Conservation (phyloP, 2,329 filamentous ascomycete genomes). For the Talaromyces albobiverticillius region DNA sequence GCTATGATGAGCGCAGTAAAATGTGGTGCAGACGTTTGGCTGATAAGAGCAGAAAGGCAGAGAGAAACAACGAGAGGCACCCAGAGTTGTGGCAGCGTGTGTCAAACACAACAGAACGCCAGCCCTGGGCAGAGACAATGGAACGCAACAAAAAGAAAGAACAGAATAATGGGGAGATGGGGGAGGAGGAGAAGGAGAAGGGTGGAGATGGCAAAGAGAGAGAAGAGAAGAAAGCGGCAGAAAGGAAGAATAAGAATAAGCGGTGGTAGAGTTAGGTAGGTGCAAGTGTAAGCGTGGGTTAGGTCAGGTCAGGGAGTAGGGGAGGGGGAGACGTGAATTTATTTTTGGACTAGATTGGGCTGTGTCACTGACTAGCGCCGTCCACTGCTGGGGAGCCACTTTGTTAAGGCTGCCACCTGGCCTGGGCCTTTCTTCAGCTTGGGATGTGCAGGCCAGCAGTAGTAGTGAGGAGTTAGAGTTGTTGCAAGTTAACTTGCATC, state of each 20-base stretch:
- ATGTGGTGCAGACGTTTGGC: constrained; percentile 17
- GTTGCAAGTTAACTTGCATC: too few species aligned
- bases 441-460: too few species aligned
- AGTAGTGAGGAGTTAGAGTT: too few species aligned
- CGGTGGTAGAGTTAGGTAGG: neutral
- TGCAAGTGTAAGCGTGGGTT: neutral
- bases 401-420: constrained; percentile 6
- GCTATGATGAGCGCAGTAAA: constrained; percentile 19
- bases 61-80: constrained; percentile 35
- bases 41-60: constrained; percentile 20
- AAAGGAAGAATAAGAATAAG: neutral
- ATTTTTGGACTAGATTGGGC: neutral
- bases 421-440: neutral
- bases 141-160: constrained; percentile 18
- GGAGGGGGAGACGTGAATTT: neutral
- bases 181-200: constrained; percentile 16
- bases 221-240: neutral
- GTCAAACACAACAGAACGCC: constrained; percentile 43
- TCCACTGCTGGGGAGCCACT: constrained; percentile 2
- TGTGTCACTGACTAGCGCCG: neutral
- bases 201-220: constrained; percentile 18
- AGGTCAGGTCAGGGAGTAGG: too few species aligned
- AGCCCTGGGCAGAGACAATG: constrained; percentile 25
- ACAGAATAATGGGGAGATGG: constrained; percentile 7
- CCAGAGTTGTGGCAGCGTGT: constrained; percentile 38